phyloP scores from a whole-genome alignment of 176 grass and related monocot genomes.

The Panicum miliaceum region DNA sequence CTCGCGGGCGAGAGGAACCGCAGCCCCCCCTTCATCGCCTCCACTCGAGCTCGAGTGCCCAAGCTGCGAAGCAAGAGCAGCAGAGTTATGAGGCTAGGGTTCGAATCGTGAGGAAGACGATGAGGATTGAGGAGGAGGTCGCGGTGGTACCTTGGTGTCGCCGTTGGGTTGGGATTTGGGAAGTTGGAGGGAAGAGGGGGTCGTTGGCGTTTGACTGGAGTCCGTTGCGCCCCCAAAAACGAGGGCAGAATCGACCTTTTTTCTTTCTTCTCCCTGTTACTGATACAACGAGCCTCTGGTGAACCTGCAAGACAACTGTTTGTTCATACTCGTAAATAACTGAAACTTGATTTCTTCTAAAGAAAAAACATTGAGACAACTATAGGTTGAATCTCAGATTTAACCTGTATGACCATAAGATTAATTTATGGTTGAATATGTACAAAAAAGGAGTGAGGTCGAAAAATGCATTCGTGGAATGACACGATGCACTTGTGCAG shows the following conservation, averaged over 20 bases:
- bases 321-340: not conserved
- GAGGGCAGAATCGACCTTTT: not conserved
- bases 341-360: not conserved
- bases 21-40: slow-evolving; percentile 50
- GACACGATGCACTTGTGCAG: not conserved
- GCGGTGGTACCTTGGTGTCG: slow-evolving; percentile 37
- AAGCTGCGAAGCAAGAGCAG: slow-evolving; percentile 35
- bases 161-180: not conserved
- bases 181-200: slow-evolving; percentile 52
- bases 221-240: not conserved
- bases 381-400: not conserved
- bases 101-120: slow-evolving; percentile 39
- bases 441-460: not conserved
- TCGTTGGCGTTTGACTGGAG: slow-evolving; percentile 45
- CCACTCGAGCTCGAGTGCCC: slow-evolving; percentile 18
- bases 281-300: not conserved
- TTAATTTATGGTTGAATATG: not conserved
- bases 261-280: not conserved
- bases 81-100: slow-evolving; percentile 46
- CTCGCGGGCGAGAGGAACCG: slow-evolving; percentile 5
- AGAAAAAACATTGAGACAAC: not conserved
- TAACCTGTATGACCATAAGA: not conserved
- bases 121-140: slow-evolving; percentile 14
- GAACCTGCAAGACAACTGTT: not conserved
- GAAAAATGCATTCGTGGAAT: not conserved